phyloP scores from a whole-genome alignment of 78 protist species.

The Dictyostelium citrinum region DNA sequence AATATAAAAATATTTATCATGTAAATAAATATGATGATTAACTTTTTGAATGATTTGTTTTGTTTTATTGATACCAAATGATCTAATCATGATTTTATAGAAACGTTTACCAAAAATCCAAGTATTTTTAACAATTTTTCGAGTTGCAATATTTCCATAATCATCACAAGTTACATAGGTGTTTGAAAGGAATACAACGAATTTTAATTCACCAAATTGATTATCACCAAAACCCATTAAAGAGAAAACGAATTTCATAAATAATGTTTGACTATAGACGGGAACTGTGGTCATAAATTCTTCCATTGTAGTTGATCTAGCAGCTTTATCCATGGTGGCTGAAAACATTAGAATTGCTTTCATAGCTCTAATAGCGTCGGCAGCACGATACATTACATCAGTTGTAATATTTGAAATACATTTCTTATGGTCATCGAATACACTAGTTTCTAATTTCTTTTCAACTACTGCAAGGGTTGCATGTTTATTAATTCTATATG shows the following conservation, averaged over 20 bases:
- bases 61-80: background rate
- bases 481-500: conserved; percentile 34
- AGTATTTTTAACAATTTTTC: background rate
- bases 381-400: background rate
- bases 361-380: background rate
- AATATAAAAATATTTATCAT: background rate
- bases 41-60: background rate
- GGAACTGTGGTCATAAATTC: background rate
- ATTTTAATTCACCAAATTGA: conserved; percentile 32
- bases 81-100: background rate
- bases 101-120: background rate
- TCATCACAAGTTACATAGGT: background rate
- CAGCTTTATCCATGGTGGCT: background rate
- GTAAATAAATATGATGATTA: background rate
- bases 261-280: background rate
- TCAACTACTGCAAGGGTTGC: conserved; percentile 13
- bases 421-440: background rate
- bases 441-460: background rate
- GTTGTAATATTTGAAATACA: background rate
- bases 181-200: conserved; percentile 1
- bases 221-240: background rate
- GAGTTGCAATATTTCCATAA: background rate
- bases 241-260: background rate
- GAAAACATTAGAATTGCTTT: conserved; percentile 1
- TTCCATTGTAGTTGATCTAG: background rate